Conservation (phyloP, 805 yeast genomes). For the Dipodascus albidus region DNA sequence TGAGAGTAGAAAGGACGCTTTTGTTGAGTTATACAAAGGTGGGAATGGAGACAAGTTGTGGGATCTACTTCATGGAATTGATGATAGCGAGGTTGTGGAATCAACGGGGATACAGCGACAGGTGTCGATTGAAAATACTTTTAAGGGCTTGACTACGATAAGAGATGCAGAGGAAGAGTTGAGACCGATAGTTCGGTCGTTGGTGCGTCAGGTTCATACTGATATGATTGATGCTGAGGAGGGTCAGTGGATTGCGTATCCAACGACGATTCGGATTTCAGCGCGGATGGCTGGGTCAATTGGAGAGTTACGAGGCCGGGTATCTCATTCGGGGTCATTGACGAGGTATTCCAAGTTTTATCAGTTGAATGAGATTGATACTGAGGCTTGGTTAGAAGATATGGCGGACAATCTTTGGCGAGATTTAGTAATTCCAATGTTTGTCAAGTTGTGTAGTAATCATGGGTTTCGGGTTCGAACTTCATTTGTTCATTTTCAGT, state of each 20-base stretch:
- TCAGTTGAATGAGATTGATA: background rate
- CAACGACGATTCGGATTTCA: slow-evolving; percentile 12
- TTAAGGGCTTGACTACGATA: slow-evolving; percentile 4
- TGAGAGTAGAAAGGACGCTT: background rate
- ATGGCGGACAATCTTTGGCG: background rate
- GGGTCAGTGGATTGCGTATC: slow-evolving; percentile 15
- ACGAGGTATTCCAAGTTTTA: background rate
- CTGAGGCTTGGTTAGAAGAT: background rate
- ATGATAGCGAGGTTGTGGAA: slow-evolving; percentile 8
- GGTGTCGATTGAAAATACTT: slow-evolving; percentile 23
- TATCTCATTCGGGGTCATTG: background rate
- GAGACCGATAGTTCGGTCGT: slow-evolving; percentile 10
- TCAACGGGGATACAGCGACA: slow-evolving; percentile 15
- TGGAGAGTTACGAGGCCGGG: background rate
- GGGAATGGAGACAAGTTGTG: slow-evolving; percentile 5
- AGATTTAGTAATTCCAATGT: background rate
- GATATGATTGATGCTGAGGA: slow-evolving; percentile 16
- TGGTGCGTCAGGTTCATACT: slow-evolving; percentile 14
- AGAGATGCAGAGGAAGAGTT: slow-evolving; percentile 7
- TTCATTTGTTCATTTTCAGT: background rate
- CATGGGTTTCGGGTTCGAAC: background rate
- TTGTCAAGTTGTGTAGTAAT: background rate
- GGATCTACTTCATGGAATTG: slow-evolving; percentile 13
- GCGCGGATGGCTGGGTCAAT: background rate
- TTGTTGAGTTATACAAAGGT: too few relatives aligned